These are phyloP conservation scores for Alternaria solani DNA, from an alignment of 2,329 filamentous ascomycete genomes.

Conservation along the genomic window DNA sequence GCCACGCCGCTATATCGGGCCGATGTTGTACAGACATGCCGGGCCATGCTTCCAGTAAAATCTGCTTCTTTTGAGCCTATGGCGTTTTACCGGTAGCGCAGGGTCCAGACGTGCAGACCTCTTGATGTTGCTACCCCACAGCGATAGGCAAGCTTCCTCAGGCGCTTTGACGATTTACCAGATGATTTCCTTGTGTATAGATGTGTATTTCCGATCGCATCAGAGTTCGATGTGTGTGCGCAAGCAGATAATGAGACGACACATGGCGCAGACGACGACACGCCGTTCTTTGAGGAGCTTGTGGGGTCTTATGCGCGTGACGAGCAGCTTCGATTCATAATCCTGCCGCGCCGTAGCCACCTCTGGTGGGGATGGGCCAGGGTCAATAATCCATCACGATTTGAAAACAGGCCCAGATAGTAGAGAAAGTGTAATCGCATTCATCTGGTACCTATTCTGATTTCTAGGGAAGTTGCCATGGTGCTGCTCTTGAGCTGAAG, in stretches of 20 bases:
- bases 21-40: constrained; percentile 60
- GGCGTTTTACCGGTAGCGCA: no score
- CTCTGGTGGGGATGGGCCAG: background rate
- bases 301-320: constrained; percentile 18
- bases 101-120: no score
- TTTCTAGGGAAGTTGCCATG: no score
- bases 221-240: constrained; percentile 16
- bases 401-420: no score
- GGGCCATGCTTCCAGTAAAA: constrained; percentile 61
- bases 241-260: constrained; percentile 7
- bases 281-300: constrained; percentile 11
- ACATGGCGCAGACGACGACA: background rate
- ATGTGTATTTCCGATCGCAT: constrained; percentile 12
- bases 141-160: background rate
- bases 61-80: constrained; percentile 56
- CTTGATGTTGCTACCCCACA: background rate
- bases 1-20: constrained; percentile 58
- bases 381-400: background rate
- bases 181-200: background rate
- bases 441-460: background rate
- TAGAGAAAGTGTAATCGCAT: no score
- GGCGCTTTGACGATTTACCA: background rate
- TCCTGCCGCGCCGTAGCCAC: no score
- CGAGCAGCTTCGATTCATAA: constrained; percentile 8
- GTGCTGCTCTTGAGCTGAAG: no score